These are phyloP conservation scores for Kwoniella dejecticola DNA, from an alignment of 768 basidiomycete species.

Conservation along the genomic window DNA sequence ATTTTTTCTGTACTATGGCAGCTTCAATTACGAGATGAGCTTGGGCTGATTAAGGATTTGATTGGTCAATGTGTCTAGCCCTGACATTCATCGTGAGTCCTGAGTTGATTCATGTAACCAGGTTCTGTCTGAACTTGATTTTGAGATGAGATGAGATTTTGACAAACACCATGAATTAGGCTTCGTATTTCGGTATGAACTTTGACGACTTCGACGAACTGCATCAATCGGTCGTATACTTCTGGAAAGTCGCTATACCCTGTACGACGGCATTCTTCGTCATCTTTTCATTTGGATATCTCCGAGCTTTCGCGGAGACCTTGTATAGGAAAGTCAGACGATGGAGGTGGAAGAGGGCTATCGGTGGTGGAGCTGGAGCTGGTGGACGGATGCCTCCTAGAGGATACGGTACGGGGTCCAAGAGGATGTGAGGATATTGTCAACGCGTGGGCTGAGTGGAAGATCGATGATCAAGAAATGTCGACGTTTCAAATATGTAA, in stretches of 20 bases:
- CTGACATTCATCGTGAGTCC: slow-evolving; percentile 44
- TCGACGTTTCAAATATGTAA: no score
- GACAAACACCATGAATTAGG: slow-evolving; percentile 8
- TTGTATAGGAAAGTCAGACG: slow-evolving; percentile 8
- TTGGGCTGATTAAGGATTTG: not conserved
- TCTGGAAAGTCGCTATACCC: slow-evolving; percentile 54
- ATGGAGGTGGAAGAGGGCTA: slow-evolving; percentile 13
- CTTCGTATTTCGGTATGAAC: slow-evolving; percentile 53
- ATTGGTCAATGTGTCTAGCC: slow-evolving; percentile 21
- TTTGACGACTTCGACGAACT: slow-evolving; percentile 41
- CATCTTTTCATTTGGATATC: slow-evolving; percentile 48
- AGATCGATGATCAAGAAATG: no score
- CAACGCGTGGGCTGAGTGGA: no score
- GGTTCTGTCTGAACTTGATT: not conserved
- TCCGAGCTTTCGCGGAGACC: slow-evolving; percentile 22
- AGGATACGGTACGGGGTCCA: not conserved
- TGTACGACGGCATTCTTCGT: slow-evolving; percentile 50
- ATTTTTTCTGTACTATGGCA: no score
- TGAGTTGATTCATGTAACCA: no score
- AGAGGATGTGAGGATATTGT: not conserved
- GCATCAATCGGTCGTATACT: slow-evolving; percentile 39
- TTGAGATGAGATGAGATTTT: not conserved
- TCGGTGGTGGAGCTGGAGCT: slow-evolving; percentile 6
- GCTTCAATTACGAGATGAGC: no score
- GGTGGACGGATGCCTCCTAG: not conserved